Conservation (phyloP, 495 filamentous ascomycete genomes). For the Aspergillus taichungensis region DNA sequence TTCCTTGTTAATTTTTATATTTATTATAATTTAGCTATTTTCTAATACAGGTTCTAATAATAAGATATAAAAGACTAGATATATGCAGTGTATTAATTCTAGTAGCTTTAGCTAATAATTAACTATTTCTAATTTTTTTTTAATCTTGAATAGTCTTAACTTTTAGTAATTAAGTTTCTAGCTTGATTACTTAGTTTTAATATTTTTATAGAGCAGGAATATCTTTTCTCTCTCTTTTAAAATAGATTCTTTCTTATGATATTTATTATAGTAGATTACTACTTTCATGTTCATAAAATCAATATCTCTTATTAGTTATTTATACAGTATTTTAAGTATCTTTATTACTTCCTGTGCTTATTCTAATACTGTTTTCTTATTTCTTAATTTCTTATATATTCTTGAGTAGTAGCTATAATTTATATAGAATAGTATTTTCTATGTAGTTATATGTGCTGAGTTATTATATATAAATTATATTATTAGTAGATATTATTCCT, state of each 20-base stretch:
- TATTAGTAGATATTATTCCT: too few relatives aligned
- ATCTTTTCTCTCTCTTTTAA: slow-evolving; percentile 21
- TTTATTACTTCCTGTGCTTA: neutral
- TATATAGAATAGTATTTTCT: neutral
- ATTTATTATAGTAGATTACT: slow-evolving; percentile 12
- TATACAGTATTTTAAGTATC: slow-evolving; percentile 6
- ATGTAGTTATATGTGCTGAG: neutral
- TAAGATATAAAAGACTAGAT: slow-evolving; percentile 1
- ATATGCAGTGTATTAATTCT: too few relatives aligned
- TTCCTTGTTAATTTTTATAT: too few relatives aligned
- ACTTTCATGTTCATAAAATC: slow-evolving; percentile 8
- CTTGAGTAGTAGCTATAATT: too few relatives aligned
- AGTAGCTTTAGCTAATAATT: too few relatives aligned
- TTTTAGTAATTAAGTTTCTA: slow-evolving; percentile 18
- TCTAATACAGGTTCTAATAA: slow-evolving; percentile 7
- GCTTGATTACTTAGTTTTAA: slow-evolving; percentile 22
- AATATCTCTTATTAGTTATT: slow-evolving; percentile 11
- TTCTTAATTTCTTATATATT: too few relatives aligned
- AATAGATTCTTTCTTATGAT: slow-evolving; percentile 9
- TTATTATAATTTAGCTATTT: neutral
- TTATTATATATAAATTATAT: too few relatives aligned
- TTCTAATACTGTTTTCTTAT: too few relatives aligned
- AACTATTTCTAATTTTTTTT: slow-evolving; percentile 3
- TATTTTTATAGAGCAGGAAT: slow-evolving; percentile 20
- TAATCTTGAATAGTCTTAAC: slow-evolving; percentile 8